phyloP scores from a whole-genome alignment of 352 stramenopile genomes.

The Thalassiosira mediterranea region DNA sequence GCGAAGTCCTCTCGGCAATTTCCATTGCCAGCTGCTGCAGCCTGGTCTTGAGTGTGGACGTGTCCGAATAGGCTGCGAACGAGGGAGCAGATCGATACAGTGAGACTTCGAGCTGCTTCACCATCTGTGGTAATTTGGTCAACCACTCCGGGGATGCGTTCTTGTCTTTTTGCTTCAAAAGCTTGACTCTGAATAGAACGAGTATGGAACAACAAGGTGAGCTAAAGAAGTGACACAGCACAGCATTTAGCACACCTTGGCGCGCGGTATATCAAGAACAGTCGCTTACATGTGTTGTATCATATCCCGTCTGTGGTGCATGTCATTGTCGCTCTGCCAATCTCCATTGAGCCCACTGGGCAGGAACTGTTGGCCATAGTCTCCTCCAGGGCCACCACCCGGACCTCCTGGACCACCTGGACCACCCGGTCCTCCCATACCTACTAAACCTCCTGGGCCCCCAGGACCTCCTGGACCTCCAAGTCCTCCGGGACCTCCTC shows the following conservation, averaged over 20 bases:
- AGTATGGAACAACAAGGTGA: not conserved
- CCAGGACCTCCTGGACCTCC: too few species aligned
- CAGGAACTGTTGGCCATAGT: constrained; percentile 57
- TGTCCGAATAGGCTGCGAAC: constrained; percentile 94
- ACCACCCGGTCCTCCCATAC: too few species aligned
- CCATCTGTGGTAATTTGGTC: constrained; percentile 97
- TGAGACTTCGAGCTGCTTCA: constrained; percentile 95
- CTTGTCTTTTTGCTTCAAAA: constrained; percentile 93
- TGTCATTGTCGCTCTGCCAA: constrained; percentile 83
- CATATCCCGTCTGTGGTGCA: constrained; percentile 79
- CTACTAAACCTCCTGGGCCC: too few species aligned
- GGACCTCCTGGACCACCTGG: constrained; percentile 7
- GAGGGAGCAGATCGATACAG: constrained; percentile 91
- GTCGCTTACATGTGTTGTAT: constrained; percentile 84
- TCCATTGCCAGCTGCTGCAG: constrained; percentile 92
- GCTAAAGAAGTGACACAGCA: constrained; percentile 6
- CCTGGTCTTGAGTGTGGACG: constrained; percentile 90
- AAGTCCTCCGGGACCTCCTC: too few species aligned
- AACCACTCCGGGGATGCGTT: constrained; percentile 94
- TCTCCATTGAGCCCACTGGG: constrained; percentile 70
- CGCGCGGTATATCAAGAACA: constrained; percentile 1
- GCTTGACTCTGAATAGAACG: constrained; percentile 69
- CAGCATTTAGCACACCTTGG: not conserved
- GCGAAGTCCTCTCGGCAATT: constrained; percentile 71
- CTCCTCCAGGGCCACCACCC: constrained; percentile 5